Percentiles rank a stretch among this genome's conserved stretches.
Conservation (phyloP, 306 rosid genomes). For the Castanea mollissima region DNA sequence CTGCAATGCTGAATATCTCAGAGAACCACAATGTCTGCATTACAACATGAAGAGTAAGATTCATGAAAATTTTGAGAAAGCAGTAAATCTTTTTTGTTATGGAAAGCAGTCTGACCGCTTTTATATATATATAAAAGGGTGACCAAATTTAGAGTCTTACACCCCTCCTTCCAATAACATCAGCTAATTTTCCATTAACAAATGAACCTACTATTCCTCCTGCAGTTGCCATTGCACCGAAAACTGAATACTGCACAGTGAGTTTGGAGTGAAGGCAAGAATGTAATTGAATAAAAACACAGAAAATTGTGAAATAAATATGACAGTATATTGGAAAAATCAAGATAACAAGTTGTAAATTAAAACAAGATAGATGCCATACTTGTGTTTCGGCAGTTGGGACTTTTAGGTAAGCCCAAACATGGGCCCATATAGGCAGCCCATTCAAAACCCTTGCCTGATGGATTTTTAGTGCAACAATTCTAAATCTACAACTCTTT, state of each 20-base stretch:
- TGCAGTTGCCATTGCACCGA: constrained; percentile 8
- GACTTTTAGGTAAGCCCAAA: no score
- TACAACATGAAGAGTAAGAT: constrained; percentile 2
- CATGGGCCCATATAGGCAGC: no score
- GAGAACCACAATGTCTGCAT: constrained; percentile 74
- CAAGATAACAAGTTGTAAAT: neutral
- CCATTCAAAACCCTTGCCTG: no score
- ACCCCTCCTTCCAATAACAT: constrained; percentile 38
- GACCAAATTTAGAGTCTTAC: constrained; percentile 42
- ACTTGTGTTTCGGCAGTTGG: no score
- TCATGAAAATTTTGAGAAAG: neutral
- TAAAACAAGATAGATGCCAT: no score
- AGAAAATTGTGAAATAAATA: neutral
- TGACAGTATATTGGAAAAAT: neutral
- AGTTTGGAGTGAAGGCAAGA: neutral
- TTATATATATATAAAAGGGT: constrained; percentile 1
- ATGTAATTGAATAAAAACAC: neutral
- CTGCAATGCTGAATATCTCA: constrained; percentile 62
- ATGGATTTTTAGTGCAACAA: no score
- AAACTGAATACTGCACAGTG: constrained; percentile 7
- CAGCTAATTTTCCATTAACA: constrained; percentile 9
- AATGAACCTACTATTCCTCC: constrained; percentile 18
- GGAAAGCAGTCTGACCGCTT: no score
- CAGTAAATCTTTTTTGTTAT: neutral
- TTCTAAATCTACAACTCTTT: no score